Conservation (phyloP, 2,329 filamentous ascomycete genomes). For the Phialophora chinensis region DNA sequence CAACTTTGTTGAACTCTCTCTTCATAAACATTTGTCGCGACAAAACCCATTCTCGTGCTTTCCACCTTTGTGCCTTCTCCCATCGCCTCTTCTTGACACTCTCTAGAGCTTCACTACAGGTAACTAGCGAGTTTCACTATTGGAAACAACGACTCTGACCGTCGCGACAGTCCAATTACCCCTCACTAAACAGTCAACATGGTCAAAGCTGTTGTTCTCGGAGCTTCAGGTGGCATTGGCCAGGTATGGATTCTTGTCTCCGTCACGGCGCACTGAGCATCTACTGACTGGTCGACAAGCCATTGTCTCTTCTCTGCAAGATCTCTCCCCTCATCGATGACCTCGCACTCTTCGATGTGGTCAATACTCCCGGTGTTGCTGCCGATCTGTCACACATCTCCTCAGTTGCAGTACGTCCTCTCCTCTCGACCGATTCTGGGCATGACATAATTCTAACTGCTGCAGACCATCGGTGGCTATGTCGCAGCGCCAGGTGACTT, state of each 20-base stretch:
- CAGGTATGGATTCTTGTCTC: constrained; percentile 66
- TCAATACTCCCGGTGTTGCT: constrained; percentile 96
- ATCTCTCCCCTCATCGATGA: constrained; percentile 84
- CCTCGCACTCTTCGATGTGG: constrained; percentile 97
- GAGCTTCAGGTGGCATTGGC: constrained; percentile 97
- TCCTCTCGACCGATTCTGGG: constrained; percentile 21
- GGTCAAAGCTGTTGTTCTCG: constrained; percentile 74
- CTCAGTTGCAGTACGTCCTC: constrained; percentile 71
- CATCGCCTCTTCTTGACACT: neutral
- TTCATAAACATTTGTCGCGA: constrained; percentile 5
- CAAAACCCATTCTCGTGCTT: neutral
- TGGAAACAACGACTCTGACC: neutral
- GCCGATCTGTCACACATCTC: constrained; percentile 98
- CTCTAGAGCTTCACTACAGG: constrained; percentile 6
- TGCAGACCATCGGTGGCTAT: constrained; percentile 82
- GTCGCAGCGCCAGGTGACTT: constrained; percentile 66
- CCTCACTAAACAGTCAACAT: constrained; percentile 46
- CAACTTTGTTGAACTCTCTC: constrained; percentile 20
- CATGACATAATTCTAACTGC: constrained; percentile 41
- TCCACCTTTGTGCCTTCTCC: neutral
- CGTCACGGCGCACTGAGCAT: neutral
- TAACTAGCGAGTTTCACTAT: neutral
- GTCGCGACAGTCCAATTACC: constrained; percentile 25
- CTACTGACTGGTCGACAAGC: constrained; percentile 59
- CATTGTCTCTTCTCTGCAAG: constrained; percentile 95